These are phyloP conservation scores for Geranomyces variabilis DNA, from an alignment of 192 early-diverging fungal genomes.

Conservation along the genomic window DNA sequence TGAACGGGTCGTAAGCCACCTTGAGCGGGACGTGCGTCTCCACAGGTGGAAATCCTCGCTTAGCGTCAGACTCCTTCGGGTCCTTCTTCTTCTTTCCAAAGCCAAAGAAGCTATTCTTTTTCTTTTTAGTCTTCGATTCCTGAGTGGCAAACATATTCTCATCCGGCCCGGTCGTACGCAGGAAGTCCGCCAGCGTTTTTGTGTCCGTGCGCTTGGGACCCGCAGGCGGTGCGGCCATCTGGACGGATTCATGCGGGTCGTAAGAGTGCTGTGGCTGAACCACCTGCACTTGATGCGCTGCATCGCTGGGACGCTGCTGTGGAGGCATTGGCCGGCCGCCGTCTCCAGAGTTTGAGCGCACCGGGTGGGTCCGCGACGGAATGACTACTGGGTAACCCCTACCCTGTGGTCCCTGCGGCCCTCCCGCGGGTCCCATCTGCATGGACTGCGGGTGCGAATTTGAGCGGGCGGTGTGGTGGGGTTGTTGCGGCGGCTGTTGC, in stretches of 20 bases:
- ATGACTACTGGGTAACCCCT: not conserved
- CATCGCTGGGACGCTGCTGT: too few species aligned
- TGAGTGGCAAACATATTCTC: not conserved
- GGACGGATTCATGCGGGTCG: too few species aligned
- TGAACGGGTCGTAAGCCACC: slow-evolving; percentile 25
- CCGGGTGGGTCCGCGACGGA: slow-evolving; percentile 18
- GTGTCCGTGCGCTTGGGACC: slow-evolving; percentile 1
- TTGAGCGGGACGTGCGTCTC: slow-evolving; percentile 14
- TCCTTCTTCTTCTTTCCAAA: slow-evolving; percentile 35
- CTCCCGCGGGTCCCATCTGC: not conserved
- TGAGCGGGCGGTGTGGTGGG: not conserved
- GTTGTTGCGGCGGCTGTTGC: slow-evolving; percentile 13
- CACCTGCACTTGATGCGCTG: too few species aligned
- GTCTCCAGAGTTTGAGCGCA: not conserved
- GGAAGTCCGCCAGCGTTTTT: slow-evolving; percentile 23
- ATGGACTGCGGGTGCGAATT: not conserved
- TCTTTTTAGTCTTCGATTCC: slow-evolving; percentile 29
- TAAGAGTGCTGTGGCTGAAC: too few species aligned
- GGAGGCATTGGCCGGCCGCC: too few species aligned
- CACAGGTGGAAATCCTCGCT: slow-evolving; percentile 2
- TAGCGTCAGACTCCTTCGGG: not conserved
- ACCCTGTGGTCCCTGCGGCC: too few species aligned
- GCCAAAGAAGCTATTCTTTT: slow-evolving; percentile 28
- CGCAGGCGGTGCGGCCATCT: not conserved
- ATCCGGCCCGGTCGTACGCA: slow-evolving; percentile 27